A percentile compares a stretch with the other conserved stretches of the same genome.
These are phyloP conservation scores for Furcasterigmium sp. DNA, from an alignment of 2,329 filamentous ascomycete species.

Conservation along the genomic window DNA sequence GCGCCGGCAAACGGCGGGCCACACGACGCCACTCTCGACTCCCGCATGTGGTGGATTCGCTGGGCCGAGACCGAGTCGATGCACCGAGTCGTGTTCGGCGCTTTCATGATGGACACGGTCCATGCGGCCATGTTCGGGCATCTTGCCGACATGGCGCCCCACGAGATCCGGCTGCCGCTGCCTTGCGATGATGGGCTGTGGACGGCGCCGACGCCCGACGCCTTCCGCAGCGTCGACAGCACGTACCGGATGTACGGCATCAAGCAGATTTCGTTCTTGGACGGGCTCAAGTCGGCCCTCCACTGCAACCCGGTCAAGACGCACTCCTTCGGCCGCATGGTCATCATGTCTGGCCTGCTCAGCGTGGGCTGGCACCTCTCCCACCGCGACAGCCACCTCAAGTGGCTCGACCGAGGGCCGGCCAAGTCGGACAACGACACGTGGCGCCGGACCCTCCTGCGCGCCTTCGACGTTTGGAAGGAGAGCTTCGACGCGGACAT, in stretches of 20 bases:
- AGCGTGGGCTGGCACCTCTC: constrained; percentile 91
- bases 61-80: constrained; percentile 91
- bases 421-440: constrained; percentile 59
- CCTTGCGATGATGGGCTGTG: constrained; percentile 85
- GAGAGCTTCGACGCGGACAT: constrained; percentile 73
- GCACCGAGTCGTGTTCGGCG: constrained; percentile 78
- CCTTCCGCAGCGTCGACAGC: constrained; percentile 71
- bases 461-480: constrained; percentile 84
- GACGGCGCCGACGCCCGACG: constrained; percentile 73
- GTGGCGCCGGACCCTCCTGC: constrained; percentile 72
- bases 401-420: constrained; percentile 66
- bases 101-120: constrained; percentile 83
- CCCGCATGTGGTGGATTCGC: constrained; percentile 65
- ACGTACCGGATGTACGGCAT: constrained; percentile 74
- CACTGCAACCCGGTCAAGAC: constrained; percentile 78
- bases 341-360: constrained; percentile 85
- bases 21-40: constrained; percentile 26
- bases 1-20: constrained; percentile 5
- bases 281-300: constrained; percentile 77
- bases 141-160: constrained; percentile 82
- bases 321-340: constrained; percentile 82
- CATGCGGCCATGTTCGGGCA: constrained; percentile 94
- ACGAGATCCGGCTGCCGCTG: constrained; percentile 79
- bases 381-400: constrained; percentile 79
- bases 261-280: constrained; percentile 74